Evolutionary conservation across 495 filamentous ascomycete genomes (phyloP).

Genomic region (Aspergillus ostianus): DNA sequence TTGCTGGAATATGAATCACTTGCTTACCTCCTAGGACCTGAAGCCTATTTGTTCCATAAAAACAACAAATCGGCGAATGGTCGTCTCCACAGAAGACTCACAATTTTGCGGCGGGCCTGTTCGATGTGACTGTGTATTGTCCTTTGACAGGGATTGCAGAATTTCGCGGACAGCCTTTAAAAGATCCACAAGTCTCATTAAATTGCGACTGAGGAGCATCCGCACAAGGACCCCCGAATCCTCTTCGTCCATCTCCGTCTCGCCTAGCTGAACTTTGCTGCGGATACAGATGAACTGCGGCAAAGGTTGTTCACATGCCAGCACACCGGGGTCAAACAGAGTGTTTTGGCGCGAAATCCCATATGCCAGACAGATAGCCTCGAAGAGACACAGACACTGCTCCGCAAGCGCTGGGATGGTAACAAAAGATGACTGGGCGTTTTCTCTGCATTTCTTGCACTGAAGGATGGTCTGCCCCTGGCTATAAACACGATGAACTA

Average conservation of each 20-base stretch:
- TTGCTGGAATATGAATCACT: not conserved
- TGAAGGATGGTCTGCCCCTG: constrained; percentile 26
- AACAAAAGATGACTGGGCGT: constrained; percentile 21
- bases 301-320: constrained; percentile 25
- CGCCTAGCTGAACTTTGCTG: constrained; percentile 30
- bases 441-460: constrained; percentile 26
- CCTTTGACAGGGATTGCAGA: constrained; percentile 17
- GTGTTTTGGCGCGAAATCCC: constrained; percentile 24
- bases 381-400: constrained; percentile 30
- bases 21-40: constrained; percentile 7
- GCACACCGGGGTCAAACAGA: constrained; percentile 25
- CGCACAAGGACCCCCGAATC: constrained; percentile 28
- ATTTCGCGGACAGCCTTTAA: constrained; percentile 22
- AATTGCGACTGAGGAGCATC: constrained; percentile 25
- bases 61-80: constrained; percentile 23
- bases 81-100: constrained; percentile 25
- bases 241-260: constrained; percentile 33
- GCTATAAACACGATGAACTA: constrained; percentile 27
- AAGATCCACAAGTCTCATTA: constrained; percentile 26
- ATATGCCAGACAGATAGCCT: constrained; percentile 33
- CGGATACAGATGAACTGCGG: constrained; percentile 31
- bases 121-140: constrained; percentile 15
- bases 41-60: constrained; percentile 29
- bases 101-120: constrained; percentile 20
- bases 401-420: constrained; percentile 27